These are phyloP conservation scores for Pilatotrama ljubarskyi DNA, from an alignment of 768 basidiomycete genomes.

Conservation along the genomic window DNA sequence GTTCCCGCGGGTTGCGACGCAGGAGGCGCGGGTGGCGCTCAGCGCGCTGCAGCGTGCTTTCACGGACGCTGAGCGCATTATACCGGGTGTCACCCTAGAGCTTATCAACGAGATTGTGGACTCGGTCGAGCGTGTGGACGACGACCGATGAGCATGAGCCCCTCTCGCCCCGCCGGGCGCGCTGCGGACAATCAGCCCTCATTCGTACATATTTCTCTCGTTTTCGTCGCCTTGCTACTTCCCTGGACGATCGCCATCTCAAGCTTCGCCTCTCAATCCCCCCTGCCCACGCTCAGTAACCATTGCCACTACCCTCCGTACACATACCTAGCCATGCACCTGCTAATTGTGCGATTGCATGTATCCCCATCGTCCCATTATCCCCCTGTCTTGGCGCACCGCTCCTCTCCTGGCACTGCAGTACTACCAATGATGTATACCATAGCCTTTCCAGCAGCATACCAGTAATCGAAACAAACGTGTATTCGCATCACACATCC, in stretches of 20 bases:
- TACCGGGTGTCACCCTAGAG: constrained; percentile 92
- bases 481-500: constrained; percentile 15
- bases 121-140: constrained; percentile 88
- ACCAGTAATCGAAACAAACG: constrained; percentile 24
- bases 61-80: constrained; percentile 91
- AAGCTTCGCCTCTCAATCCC: not conserved
- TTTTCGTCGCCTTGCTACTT: constrained; percentile 1
- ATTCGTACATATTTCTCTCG: constrained; percentile 2
- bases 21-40: constrained; percentile 85
- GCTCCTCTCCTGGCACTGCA: constrained; percentile 16
- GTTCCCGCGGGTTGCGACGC: constrained; percentile 89
- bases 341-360: constrained; percentile 18
- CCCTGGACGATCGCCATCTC: constrained; percentile 8
- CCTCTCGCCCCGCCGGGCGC: not conserved
- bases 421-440: constrained; percentile 30
- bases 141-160: constrained; percentile 48
- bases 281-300: not conserved
- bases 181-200: constrained; percentile 8
- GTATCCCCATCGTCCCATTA: constrained; percentile 10
- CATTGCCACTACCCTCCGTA: constrained; percentile 1
- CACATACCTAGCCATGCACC: constrained; percentile 25
- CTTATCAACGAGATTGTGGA: constrained; percentile 93
- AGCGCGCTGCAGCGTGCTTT: constrained; percentile 88
- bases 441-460: constrained; percentile 25
- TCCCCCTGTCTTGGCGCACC: constrained; percentile 10